Percentiles rank a stretch among this genome's conserved stretches.
phyloP scores from a whole-genome alignment of 2,329 filamentous ascomycete species.

The Dissoconium aciculare region DNA sequence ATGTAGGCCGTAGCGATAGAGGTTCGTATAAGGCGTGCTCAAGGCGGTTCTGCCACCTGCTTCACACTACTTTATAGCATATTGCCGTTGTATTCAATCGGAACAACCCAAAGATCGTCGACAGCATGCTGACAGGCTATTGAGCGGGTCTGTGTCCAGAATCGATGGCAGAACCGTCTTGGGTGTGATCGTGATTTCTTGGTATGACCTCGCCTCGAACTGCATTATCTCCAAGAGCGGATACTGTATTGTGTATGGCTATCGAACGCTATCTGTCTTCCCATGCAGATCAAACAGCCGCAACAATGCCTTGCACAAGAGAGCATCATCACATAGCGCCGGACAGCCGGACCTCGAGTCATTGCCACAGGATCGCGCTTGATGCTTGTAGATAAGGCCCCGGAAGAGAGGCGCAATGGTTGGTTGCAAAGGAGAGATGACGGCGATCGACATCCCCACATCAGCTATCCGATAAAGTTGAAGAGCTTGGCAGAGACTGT shows the following conservation, averaged over 20 bases:
- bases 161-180: conserved; percentile 1
- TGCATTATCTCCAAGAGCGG: not conserved
- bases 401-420: no score
- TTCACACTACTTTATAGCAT: not conserved
- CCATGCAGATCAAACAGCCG: not conserved
- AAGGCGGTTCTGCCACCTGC: not conserved
- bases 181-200: conserved; percentile 1
- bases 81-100: conserved; percentile 1
- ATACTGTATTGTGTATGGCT: not conserved
- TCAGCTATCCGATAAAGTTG: not conserved
- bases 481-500: conserved; percentile 1
- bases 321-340: not conserved
- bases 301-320: not conserved
- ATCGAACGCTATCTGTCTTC: not conserved
- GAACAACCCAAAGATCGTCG: no score
- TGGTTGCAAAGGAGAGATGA: not conserved
- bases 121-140: not conserved
- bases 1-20: not conserved
- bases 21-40: not conserved
- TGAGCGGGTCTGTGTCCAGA: not conserved
- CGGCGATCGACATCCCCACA: not conserved
- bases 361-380: no score
- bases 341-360: not conserved
- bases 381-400: not conserved
- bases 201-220: not conserved